A percentile compares a stretch with the other conserved stretches of the same genome.
These are phyloP conservation scores for Marasmius oreades DNA, from an alignment of 1,284 basidiomycete genomes.

Conservation along the genomic window DNA sequence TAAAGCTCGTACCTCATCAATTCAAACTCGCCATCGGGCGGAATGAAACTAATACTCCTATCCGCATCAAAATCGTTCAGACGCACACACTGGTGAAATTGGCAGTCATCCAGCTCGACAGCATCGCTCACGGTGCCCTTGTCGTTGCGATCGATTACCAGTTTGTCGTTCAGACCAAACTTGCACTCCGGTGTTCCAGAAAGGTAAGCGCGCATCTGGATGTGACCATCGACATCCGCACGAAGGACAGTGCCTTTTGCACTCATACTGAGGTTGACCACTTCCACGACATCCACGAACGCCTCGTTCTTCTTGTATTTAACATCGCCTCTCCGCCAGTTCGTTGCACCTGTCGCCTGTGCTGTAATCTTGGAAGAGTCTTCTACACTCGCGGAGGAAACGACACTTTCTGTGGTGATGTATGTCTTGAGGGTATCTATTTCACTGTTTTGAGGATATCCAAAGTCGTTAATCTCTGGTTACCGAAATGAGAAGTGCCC, in stretches of 20 bases:
- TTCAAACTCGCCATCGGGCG: constrained; percentile 98
- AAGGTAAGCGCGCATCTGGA: constrained; percentile 97
- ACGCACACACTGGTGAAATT: constrained; percentile 98
- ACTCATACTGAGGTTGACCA: constrained; percentile 94
- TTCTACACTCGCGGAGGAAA: constrained; percentile 81
- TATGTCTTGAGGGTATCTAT: constrained; percentile 97
- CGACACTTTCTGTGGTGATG: constrained; percentile 96
- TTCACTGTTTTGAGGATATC: constrained; percentile 99
- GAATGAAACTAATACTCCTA: constrained; percentile 93
- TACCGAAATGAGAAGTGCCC: not conserved
- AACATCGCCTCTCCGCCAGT: constrained; percentile 91
- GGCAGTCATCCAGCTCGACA: constrained; percentile 95
- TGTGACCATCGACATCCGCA: constrained; percentile 98
- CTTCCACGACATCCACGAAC: constrained; percentile 97
- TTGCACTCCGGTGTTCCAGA: constrained; percentile 97
- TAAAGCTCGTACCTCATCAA: constrained; percentile 80
- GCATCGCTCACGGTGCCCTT: constrained; percentile 64
- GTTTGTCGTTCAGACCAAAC: constrained; percentile 97
- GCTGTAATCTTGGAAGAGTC: constrained; percentile 95
- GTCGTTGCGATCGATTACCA: constrained; percentile 90
- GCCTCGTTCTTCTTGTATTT: constrained; percentile 99
- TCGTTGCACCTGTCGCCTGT: constrained; percentile 93
- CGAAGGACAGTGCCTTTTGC: constrained; percentile 90
- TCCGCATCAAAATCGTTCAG: constrained; percentile 92
- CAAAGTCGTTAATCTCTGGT: constrained; percentile 96